Conservation (phyloP, 1,284 basidiomycete species). For the Porodaedalea pini region DNA sequence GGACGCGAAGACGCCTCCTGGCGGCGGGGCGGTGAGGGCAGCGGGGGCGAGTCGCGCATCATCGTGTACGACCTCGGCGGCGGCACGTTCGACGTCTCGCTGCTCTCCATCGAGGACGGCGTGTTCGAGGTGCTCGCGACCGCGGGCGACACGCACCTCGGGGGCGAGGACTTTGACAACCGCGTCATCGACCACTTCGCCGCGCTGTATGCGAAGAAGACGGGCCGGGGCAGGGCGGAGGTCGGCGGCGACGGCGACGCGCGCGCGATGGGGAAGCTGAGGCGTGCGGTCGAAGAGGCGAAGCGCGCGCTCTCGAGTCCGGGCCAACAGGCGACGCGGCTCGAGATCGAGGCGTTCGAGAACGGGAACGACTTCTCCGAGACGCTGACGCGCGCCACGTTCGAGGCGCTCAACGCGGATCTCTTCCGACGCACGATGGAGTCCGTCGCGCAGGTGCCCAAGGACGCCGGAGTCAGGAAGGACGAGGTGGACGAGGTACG, state of each 20-base stretch:
- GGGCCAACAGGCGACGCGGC: conserved; percentile 59
- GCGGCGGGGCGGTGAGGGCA: too few species aligned
- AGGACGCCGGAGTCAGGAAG: conserved; percentile 98
- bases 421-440: conserved; percentile 98
- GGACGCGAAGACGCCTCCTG: conserved; percentile 79
- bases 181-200: conserved; percentile 96
- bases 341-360: conserved; percentile 85
- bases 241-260: conserved; percentile 83
- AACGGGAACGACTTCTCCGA: conserved; percentile 96
- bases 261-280: conserved; percentile 93
- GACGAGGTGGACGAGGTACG: conserved; percentile 92
- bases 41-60: conserved; percentile 81
- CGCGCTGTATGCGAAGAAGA: conserved; percentile 61
- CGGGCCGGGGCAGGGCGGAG: conserved; percentile 61
- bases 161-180: conserved; percentile 99
- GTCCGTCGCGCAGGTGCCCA: conserved; percentile 96
- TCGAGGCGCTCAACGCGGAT: conserved; percentile 98
- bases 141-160: conserved; percentile 97
- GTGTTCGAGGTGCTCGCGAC: conserved; percentile 99
- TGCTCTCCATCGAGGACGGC: conserved; percentile 95
- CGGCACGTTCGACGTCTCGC: conserved; percentile 98
- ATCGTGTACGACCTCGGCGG: conserved; percentile 98
- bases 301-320: conserved; percentile 87
- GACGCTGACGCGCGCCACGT: conserved; percentile 95
- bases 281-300: conserved; percentile 97